These are phyloP conservation scores for Solanum bulbocastanum DNA, from an alignment of 257 asterid species.

Conservation along the genomic window DNA sequence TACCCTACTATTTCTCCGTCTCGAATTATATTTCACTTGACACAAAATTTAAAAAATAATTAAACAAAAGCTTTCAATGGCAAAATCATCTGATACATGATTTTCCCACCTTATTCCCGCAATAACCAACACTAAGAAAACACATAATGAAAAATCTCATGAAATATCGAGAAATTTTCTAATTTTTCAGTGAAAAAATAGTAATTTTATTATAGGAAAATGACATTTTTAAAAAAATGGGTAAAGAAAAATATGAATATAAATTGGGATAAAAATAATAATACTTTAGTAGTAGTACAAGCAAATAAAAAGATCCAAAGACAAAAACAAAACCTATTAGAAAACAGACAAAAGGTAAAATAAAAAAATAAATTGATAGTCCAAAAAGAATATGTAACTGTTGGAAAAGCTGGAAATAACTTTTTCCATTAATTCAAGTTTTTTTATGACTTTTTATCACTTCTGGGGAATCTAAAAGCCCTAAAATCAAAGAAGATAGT, in stretches of 20 bases:
- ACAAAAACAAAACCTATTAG: slow-evolving; percentile 23
- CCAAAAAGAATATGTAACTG: background rate
- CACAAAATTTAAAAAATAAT: too few relatives aligned
- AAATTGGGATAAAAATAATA: background rate
- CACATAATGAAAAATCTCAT: background rate
- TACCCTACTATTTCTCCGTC: rapidly evolving
- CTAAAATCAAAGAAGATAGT: background rate
- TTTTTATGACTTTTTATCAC: background rate
- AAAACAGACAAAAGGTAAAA: background rate
- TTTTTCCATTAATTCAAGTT: background rate
- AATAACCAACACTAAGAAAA: background rate
- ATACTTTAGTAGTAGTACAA: slow-evolving; percentile 2
- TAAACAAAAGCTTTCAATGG: too few relatives aligned
- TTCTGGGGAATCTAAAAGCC: background rate
- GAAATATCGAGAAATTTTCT: rapidly evolving
- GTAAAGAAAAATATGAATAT: background rate
- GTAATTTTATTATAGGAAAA: too few relatives aligned
- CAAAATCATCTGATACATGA: background rate
- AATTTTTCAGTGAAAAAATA: background rate
- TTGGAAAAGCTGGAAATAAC: background rate
- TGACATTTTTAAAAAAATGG: background rate
- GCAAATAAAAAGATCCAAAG: slow-evolving; percentile 39
- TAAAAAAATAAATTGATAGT: background rate
- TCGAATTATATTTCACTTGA: background rate
- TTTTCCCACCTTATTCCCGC: background rate